A percentile compares a stretch with the other conserved stretches of the same genome.
These are phyloP conservation scores for Aegilops umbellulata DNA, from an alignment of 176 grass and related monocot species.

Conservation along the genomic window DNA sequence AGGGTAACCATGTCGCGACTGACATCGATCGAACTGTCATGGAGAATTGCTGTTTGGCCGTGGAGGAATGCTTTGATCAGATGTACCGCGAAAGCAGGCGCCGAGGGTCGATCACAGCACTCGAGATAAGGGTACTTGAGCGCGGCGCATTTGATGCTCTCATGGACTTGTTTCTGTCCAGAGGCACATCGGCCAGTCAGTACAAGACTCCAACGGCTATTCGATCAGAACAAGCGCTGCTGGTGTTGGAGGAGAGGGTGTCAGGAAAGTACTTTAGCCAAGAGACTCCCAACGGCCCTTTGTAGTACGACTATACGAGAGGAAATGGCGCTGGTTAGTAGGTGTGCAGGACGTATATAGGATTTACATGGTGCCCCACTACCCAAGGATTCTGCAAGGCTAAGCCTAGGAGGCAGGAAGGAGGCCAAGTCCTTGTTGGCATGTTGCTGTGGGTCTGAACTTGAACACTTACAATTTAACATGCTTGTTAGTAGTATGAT, in stretches of 20 bases:
- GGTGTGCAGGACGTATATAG: neutral
- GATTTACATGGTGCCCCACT: no score
- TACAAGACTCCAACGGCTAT: conserved; percentile 14
- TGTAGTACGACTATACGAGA: neutral
- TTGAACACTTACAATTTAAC: no score
- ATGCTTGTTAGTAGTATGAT: no score
- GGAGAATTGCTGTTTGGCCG: conserved; percentile 8
- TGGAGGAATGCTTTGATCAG: neutral
- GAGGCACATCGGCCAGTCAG: conserved; percentile 4
- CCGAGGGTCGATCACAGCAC: neutral
- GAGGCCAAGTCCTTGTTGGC: no score
- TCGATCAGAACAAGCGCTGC: neutral
- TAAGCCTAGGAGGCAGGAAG: no score
- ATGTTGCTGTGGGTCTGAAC: no score
- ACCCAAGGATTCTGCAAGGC: no score
- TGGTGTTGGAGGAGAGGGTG: conserved; percentile 20
- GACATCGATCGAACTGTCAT: neutral
- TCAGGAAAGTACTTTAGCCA: neutral
- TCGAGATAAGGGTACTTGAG: conserved; percentile 12
- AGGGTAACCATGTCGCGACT: neutral
- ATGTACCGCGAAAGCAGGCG: neutral
- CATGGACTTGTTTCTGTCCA: conserved; percentile 24
- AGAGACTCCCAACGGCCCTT: neutral
- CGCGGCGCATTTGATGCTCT: neutral
- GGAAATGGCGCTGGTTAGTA: neutral